A percentile compares a stretch with the other conserved stretches of the same genome.
These are phyloP conservation scores for Rhytidiadelphus loreus DNA, from an alignment of 225 moss, liverwort and hornwort genomes.

Conservation along the genomic window DNA sequence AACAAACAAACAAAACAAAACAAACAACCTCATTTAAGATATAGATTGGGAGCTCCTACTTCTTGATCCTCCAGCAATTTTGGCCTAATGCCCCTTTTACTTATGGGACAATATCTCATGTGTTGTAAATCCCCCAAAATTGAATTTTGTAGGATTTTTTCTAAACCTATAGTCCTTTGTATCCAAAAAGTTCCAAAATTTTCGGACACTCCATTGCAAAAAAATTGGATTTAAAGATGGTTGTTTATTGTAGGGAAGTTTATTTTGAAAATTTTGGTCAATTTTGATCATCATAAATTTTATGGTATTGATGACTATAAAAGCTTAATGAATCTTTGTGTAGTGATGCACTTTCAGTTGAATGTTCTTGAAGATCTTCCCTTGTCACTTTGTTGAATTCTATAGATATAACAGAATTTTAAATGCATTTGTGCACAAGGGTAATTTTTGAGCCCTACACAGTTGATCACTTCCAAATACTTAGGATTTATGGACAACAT, in stretches of 20 bases:
- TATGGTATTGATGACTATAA: background rate
- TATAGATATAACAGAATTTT: background rate
- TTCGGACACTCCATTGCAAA: background rate
- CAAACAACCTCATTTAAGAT: too few species aligned
- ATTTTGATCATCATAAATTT: background rate
- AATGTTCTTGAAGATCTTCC: background rate
- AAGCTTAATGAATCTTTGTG: background rate
- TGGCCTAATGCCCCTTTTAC: too few species aligned
- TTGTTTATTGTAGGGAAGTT: accelerated
- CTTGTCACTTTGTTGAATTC: background rate
- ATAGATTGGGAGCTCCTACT: background rate
- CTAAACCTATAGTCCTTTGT: background rate
- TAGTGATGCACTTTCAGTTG: background rate
- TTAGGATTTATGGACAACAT: background rate
- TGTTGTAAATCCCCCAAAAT: background rate
- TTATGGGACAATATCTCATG: background rate
- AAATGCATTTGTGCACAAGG: background rate
- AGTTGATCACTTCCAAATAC: background rate
- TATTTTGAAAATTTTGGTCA: background rate
- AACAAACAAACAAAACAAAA: too few species aligned
- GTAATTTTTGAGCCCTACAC: background rate
- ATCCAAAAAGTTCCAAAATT: background rate
- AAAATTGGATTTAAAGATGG: background rate
- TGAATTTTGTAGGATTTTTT: background rate
- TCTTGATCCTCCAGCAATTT: background rate